These are phyloP conservation scores for Barbarea vulgaris DNA, from an alignment of 345 rosid genomes.

Conservation along the genomic window DNA sequence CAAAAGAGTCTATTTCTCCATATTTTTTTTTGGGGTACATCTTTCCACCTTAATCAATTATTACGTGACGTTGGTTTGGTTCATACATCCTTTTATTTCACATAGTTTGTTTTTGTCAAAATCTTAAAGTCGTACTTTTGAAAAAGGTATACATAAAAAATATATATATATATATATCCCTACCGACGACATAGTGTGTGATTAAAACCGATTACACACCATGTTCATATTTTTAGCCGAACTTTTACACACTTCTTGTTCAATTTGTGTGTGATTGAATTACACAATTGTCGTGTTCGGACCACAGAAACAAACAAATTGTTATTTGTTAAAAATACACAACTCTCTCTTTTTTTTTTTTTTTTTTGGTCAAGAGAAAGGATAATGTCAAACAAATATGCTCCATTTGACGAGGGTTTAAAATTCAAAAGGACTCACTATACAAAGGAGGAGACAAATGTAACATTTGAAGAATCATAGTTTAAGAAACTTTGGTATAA, in stretches of 20 bases:
- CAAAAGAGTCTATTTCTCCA: not conserved
- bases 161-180: not conserved
- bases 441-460: constrained; percentile 31
- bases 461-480: constrained; percentile 18
- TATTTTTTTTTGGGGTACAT: not conserved
- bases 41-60: not conserved
- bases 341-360: not conserved
- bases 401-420: too few species aligned
- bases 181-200: not conserved
- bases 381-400: too few species aligned
- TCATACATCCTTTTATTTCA: not conserved
- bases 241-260: not conserved
- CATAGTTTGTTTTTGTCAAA: not conserved
- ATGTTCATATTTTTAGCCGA: not conserved
- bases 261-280: not conserved
- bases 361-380: not conserved
- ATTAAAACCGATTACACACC: not conserved
- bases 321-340: not conserved
- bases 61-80: not conserved
- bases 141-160: not conserved
- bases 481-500: constrained; percentile 6
- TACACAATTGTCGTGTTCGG: not conserved
- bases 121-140: not conserved
- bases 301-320: not conserved
- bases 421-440: not conserved